Base-by-base conservation (phyloP, 345 rosid genomes). In the Eucalyptus erythrocorys region DNA sequence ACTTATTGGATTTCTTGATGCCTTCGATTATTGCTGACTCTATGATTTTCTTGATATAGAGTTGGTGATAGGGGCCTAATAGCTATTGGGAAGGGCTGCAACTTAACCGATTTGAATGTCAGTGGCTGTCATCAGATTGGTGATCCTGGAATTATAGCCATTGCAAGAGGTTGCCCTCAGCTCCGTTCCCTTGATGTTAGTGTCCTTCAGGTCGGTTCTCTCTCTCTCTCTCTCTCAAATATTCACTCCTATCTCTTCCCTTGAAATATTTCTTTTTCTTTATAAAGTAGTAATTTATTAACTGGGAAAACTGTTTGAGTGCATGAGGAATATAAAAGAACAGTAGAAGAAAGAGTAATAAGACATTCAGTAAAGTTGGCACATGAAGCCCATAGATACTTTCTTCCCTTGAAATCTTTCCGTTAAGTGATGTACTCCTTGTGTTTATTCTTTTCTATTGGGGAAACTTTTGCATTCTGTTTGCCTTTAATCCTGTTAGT, bases 111-210 rank as follows among this genome's bases (percentile, higher is more conserved):
- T 91, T 93, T 97, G 80, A 96, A 97, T 87, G 96, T 97, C 57
- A 95, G 97, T 89, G 99, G 99, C 89, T 97, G 99, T 92, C 94
- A 93, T 91, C 93, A 93, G 89, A 95, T 97, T 88, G 93, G 97
- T 49, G 97, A 97, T 95, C 93, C 91, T 26, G 99, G 99, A 88
- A 95, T 97, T 51, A 87, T 91, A 91, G 99, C 99, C 64, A 92
- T 97, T 87, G 98, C 99, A 84, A 94, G 94, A 92, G 97, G 99
- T 24, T 96, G 95, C 89, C 99, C 98, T 86, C 93, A 90, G 87
- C 99, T 97, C 88, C 92, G 90, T 87, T 90, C 80, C 92, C 94
- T 97, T n/a, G 99, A 97, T 89, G 94, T 94, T 26, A 97, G 99
- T 55, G 97, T 97, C 80, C 98, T 96, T 90, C 98, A 94, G 98